Percentiles rank a stretch among this genome's conserved stretches.
phyloP scores from a whole-genome alignment of 2,329 filamentous ascomycete genomes.

The Penicillium hordei region DNA sequence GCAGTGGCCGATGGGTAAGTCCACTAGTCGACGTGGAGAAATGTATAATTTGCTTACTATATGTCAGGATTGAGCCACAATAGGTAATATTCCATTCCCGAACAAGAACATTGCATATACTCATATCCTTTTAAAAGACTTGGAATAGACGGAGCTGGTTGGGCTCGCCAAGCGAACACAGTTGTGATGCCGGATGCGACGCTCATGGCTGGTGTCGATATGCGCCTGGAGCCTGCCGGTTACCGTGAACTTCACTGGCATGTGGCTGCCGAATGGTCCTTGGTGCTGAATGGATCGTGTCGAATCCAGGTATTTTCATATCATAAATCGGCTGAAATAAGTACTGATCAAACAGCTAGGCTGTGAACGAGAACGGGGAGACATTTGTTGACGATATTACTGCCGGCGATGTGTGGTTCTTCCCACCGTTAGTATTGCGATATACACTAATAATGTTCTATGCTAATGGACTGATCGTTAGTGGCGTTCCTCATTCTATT shows the following conservation, averaged over 20 bases:
- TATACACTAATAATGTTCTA: neutral
- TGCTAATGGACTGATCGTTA: constrained; percentile 8
- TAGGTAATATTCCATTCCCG: constrained; percentile 27
- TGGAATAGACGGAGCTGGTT: constrained; percentile 52
- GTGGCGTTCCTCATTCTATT: constrained; percentile 71
- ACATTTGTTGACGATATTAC: constrained; percentile 75
- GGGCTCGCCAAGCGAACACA: constrained; percentile 56
- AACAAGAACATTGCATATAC: neutral
- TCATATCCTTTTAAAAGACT: constrained; percentile 24
- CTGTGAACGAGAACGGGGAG: constrained; percentile 59
- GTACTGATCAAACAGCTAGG: constrained; percentile 19
- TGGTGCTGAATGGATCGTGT: constrained; percentile 42
- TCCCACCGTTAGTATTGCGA: constrained; percentile 56
- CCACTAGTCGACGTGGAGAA: too few relatives aligned
- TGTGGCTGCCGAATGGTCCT: constrained; percentile 40
- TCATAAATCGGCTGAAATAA: neutral
- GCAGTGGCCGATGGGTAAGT: constrained; percentile 54
- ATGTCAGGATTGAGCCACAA: constrained; percentile 47
- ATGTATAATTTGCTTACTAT: constrained; percentile 7
- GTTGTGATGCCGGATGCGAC: constrained; percentile 52
- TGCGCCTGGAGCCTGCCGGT: constrained; percentile 57
- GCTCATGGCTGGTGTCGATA: constrained; percentile 59
- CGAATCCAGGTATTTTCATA: constrained; percentile 32
- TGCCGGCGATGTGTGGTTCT: constrained; percentile 79
- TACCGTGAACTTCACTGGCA: constrained; percentile 64